Conservation (phyloP, 768 basidiomycete species). For the Boletellus sp. region DNA sequence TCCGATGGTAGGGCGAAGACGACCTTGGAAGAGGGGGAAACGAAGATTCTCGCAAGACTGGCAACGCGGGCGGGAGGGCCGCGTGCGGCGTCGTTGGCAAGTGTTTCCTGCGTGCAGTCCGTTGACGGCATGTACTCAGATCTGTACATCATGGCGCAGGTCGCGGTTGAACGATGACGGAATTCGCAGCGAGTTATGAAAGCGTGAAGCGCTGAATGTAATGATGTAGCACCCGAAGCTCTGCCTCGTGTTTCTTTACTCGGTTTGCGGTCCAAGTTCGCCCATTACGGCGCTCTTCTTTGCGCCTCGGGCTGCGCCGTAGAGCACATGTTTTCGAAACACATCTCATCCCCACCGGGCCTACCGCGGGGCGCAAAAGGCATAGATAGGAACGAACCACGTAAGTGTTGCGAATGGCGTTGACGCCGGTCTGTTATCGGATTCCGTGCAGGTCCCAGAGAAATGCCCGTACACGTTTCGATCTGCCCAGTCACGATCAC, state of each 20-base stretch:
- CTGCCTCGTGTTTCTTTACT: constrained; percentile 12
- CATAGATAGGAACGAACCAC: too few species aligned
- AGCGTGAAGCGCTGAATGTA: constrained; percentile 1
- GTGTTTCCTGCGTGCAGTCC: too few species aligned
- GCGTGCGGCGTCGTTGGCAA: constrained; percentile 81
- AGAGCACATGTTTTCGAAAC: too few species aligned
- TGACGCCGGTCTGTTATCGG: too few species aligned
- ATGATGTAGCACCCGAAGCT: constrained; percentile 1
- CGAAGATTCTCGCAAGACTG: constrained; percentile 70
- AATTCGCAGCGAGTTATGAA: background rate
- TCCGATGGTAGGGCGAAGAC: constrained; percentile 55
- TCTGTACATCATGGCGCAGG: constrained; percentile 8
- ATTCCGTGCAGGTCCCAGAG: too few species aligned
- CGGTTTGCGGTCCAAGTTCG: constrained; percentile 5
- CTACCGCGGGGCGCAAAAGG: too few species aligned
- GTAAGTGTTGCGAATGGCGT: too few species aligned
- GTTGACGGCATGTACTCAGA: background rate
- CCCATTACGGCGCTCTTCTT: background rate
- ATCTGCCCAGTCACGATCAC: too few species aligned
- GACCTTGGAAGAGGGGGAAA: constrained; percentile 72
- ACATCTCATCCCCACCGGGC: too few species aligned
- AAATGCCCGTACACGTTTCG: too few species aligned
- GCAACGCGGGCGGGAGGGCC: constrained; percentile 71
- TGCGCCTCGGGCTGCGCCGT: background rate
- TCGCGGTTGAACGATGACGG: constrained; percentile 12